These are phyloP conservation scores for Aspergillus tanneri DNA, from an alignment of 2,329 filamentous ascomycete genomes.

Conservation along the genomic window DNA sequence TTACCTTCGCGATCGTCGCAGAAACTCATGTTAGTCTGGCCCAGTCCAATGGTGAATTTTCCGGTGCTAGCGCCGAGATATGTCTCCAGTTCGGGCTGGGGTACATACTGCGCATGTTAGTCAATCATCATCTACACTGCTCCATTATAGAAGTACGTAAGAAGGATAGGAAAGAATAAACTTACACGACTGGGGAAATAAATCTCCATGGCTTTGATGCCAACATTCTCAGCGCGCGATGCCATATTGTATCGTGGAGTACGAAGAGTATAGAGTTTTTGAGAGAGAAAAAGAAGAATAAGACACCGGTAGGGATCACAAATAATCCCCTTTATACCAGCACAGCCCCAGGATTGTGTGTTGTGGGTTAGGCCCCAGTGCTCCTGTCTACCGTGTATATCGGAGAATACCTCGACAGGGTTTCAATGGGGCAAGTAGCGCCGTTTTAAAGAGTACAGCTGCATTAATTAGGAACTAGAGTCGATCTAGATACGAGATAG, in stretches of 20 bases:
- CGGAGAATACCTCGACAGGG: not conserved
- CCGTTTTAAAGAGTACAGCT: not conserved
- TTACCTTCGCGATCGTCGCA: slow-evolving; percentile 84
- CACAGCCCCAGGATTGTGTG: not conserved
- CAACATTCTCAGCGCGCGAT: slow-evolving; percentile 78
- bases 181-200: slow-evolving; percentile 83
- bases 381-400: not conserved
- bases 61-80: slow-evolving; percentile 78
- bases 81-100: slow-evolving; percentile 78
- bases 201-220: slow-evolving; percentile 90
- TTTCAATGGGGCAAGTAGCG: not conserved
- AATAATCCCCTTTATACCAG: not conserved
- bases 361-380: not conserved
- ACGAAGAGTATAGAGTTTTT: not conserved
- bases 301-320: not conserved
- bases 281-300: not conserved
- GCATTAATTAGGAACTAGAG: not conserved
- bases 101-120: slow-evolving; percentile 64
- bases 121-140: slow-evolving; percentile 10
- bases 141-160: not conserved
- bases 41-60: slow-evolving; percentile 88
- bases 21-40: slow-evolving; percentile 90
- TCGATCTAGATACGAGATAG: not conserved
- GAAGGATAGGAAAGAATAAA: slow-evolving; percentile 15
- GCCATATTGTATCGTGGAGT: slow-evolving; percentile 56